These are phyloP conservation scores for Pichia cactophila DNA, from an alignment of 1,139 yeast species.

Conservation along the genomic window DNA sequence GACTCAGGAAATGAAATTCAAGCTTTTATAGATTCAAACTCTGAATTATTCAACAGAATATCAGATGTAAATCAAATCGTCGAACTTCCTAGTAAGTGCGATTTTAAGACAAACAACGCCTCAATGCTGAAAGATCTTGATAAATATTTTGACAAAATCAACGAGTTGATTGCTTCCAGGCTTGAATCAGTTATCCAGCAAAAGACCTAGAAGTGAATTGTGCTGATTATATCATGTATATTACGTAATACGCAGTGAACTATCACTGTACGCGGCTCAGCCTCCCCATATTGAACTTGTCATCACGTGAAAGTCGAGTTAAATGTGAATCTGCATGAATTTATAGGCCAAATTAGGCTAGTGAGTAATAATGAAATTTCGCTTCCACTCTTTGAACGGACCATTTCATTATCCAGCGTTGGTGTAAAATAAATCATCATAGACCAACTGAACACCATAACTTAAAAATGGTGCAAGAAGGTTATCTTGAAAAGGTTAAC, in stretches of 20 bases:
- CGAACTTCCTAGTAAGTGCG: neutral
- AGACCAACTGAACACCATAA: neutral
- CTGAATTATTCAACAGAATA: neutral
- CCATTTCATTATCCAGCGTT: too few species aligned
- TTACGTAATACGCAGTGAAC: neutral
- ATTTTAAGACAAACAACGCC: neutral
- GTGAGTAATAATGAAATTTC: neutral
- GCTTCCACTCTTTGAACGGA: neutral
- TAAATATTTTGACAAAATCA: neutral
- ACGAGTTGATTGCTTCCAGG: neutral
- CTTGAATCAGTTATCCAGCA: neutral
- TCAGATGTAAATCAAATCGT: neutral
- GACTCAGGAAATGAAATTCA: slow-evolving; percentile 5
- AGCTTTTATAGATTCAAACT: slow-evolving; percentile 4
- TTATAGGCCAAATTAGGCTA: too few species aligned
- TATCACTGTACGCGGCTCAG: neutral
- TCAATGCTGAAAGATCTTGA: neutral
- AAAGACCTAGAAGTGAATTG: neutral
- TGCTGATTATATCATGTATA: neutral
- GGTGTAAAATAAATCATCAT: too few species aligned
- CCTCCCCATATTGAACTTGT: too few species aligned
- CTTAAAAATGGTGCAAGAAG: slow-evolving; percentile 8
- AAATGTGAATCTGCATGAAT: too few species aligned
- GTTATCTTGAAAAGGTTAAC: slow-evolving; percentile 42
- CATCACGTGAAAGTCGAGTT: too few species aligned